Conservation (phyloP, 176 grass and related monocot species). For the Triticum monococcum region DNA sequence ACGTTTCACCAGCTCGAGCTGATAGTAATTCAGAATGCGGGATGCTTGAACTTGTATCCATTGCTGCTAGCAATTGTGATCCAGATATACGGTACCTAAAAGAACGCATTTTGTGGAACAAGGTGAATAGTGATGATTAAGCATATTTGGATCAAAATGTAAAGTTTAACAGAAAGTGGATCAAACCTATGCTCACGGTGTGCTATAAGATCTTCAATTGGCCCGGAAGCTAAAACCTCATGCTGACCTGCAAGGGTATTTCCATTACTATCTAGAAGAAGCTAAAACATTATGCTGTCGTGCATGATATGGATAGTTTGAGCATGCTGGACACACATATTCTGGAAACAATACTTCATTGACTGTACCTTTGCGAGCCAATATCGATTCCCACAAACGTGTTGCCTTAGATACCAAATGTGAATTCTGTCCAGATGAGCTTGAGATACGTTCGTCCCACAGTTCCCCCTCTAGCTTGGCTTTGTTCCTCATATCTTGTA, state of each 20-base stretch:
- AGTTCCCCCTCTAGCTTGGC: conserved; percentile 84
- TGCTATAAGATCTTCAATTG: conserved; percentile 98
- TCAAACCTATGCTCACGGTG: conserved; percentile 96
- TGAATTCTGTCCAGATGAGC: conserved; percentile 80
- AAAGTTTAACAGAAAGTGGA: conserved; percentile 10
- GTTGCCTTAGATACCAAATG: conserved; percentile 91
- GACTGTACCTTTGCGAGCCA: conserved; percentile 83
- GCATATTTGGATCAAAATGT: neutral
- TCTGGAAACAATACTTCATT: conserved; percentile 5
- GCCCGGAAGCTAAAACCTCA: conserved; percentile 96
- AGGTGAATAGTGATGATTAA: neutral
- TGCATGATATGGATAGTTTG: neutral
- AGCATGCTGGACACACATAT: conserved; percentile 9
- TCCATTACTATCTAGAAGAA: conserved; percentile 20
- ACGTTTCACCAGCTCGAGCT: conserved; percentile 53
- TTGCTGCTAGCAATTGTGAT: conserved; percentile 82
- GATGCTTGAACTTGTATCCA: conserved; percentile 77
- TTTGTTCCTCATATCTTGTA: conserved; percentile 92
- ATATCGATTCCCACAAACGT: conserved; percentile 94
- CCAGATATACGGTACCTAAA: conserved; percentile 99
- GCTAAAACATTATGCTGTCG: neutral
- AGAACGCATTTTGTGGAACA: conserved; percentile 33
- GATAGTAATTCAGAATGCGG: conserved; percentile 73
- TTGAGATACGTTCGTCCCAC: conserved; percentile 82
- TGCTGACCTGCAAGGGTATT: conserved; percentile 71